These are phyloP conservation scores for Withania somnifera DNA, from an alignment of 305 asterid species.

Conservation along the genomic window DNA sequence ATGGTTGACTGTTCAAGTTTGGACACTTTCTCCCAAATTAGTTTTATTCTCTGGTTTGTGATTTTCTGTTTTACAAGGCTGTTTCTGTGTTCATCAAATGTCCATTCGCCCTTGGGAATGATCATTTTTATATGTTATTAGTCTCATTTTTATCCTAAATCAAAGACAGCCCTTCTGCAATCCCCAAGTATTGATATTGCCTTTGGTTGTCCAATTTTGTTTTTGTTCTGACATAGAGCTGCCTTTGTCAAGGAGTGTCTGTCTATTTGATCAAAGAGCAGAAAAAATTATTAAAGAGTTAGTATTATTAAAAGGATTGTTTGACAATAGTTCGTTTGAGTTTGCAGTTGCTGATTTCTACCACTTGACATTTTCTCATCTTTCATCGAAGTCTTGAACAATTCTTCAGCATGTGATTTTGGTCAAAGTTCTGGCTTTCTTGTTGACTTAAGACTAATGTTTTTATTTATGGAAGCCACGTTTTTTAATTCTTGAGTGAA, in stretches of 20 bases:
- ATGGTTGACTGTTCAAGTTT: neutral
- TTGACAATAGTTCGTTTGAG: neutral
- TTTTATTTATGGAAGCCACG: neutral
- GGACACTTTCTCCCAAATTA: neutral
- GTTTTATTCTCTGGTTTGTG: neutral
- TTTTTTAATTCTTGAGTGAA: neutral
- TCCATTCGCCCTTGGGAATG: neutral
- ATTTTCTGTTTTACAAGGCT: neutral
- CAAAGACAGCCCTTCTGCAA: neutral
- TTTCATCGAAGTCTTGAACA: neutral
- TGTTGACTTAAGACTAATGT: neutral
- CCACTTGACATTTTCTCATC: neutral
- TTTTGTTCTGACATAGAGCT: neutral
- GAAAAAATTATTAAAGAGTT: neutral
- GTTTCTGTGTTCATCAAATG: neutral
- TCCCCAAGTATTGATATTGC: neutral
- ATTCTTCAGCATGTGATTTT: neutral
- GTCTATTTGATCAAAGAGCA: neutral
- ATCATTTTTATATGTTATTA: neutral
- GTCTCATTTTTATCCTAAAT: neutral
- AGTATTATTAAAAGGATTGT: neutral
- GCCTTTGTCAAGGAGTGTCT: neutral
- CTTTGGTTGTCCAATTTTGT: neutral
- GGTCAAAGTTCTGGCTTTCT: neutral
- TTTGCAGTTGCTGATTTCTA: neutral